Percentiles rank a stretch among this genome's conserved stretches.
These are phyloP conservation scores for Corchorus capsularis DNA, from an alignment of 345 rosid species.

Conservation along the genomic window DNA sequence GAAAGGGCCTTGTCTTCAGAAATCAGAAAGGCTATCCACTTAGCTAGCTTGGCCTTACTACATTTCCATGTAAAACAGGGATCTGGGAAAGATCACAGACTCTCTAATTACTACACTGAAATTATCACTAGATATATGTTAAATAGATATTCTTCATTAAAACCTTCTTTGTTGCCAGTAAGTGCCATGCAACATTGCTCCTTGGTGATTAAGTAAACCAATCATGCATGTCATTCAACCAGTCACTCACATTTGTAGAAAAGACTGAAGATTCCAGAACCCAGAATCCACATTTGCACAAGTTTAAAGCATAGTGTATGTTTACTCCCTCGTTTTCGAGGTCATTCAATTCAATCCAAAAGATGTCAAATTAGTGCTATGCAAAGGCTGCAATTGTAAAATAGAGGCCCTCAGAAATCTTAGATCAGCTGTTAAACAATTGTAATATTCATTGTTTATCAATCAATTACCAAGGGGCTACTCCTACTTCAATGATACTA, in stretches of 20 bases:
- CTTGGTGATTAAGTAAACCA: background rate
- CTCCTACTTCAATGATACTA: background rate
- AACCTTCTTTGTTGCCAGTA: background rate
- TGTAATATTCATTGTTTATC: too few species aligned
- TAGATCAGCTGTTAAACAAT: background rate
- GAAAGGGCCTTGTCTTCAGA: background rate
- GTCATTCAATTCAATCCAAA: slow-evolving; percentile 1
- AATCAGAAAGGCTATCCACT: background rate
- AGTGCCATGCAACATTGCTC: background rate
- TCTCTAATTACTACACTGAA: background rate
- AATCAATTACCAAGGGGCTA: too few species aligned
- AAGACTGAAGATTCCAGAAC: too few species aligned
- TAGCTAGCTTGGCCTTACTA: background rate
- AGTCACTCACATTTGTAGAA: background rate
- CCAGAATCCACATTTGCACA: too few species aligned
- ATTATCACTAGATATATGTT: background rate
- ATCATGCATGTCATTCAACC: background rate
- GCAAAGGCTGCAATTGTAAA: background rate
- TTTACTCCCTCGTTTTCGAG: background rate
- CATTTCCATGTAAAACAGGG: background rate
- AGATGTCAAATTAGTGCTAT: background rate
- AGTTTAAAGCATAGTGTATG: background rate
- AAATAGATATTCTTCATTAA: background rate
- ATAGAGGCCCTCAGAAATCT: background rate
- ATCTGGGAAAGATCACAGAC: background rate